Evolutionary conservation across 2,329 filamentous ascomycete genomes (phyloP).

Genomic region (Colletotrichum tabaci): DNA sequence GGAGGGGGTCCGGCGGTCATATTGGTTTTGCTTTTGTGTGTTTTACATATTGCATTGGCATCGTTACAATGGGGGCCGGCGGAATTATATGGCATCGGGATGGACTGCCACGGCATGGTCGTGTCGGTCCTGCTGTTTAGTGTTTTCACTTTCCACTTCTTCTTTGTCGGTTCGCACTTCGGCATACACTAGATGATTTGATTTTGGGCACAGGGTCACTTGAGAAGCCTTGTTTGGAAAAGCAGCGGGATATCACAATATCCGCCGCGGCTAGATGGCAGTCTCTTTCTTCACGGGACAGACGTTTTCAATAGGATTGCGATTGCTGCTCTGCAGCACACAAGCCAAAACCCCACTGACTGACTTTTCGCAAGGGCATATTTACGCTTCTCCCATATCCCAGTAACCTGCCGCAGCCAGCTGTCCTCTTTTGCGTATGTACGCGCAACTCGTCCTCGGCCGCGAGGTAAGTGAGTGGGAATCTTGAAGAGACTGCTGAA

Average conservation of each 20-base stretch:
- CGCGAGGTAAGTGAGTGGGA: conserved; percentile 8
- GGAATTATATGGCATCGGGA: conserved; percentile 10
- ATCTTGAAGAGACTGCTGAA: background rate
- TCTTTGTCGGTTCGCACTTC: background rate
- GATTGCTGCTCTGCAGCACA: conserved; percentile 17
- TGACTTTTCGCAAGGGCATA: background rate
- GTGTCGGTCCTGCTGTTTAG: background rate
- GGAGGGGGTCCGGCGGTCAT: conserved; percentile 19
- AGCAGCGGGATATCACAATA: background rate
- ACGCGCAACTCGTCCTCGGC: background rate
- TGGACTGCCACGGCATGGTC: conserved; percentile 26
- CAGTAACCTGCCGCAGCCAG: background rate
- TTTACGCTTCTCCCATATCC: background rate
- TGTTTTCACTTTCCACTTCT: background rate
- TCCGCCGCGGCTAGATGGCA: conserved; percentile 12
- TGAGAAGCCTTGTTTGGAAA: background rate
- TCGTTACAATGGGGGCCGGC: conserved; percentile 15
- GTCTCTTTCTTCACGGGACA: background rate
- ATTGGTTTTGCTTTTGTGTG: conserved; percentile 21
- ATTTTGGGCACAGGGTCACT: background rate
- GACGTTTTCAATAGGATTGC: conserved; percentile 4
- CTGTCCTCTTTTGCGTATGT: background rate
- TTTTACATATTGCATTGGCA: conserved; percentile 24
- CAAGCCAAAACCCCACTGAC: conserved; percentile 2
- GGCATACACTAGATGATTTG: conserved; percentile 6